Evolutionary conservation across 2,329 filamentous ascomycete species (phyloP).

Genomic region (Pseudogymnoascus sp.): DNA sequence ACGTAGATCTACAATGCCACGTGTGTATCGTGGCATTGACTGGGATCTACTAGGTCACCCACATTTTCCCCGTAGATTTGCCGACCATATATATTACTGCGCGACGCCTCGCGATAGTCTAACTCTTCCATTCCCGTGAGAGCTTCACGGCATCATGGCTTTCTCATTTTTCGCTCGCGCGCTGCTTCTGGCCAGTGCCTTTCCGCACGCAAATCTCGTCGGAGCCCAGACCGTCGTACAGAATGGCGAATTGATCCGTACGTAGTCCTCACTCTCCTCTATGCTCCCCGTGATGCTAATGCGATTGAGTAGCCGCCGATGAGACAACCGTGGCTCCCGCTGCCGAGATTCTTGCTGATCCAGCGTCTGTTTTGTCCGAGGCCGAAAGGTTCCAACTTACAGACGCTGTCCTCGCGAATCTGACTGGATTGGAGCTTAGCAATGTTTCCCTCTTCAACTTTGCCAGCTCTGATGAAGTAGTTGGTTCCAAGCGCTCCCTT

Average conservation of each 20-base stretch:
- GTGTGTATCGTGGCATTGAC: neutral
- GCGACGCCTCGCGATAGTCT: neutral
- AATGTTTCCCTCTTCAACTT: constrained; percentile 16
- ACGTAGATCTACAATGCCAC: neutral
- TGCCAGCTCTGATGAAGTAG: neutral
- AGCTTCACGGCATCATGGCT: constrained; percentile 2
- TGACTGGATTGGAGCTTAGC: constrained; percentile 13
- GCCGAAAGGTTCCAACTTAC: constrained; percentile 19
- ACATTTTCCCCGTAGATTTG: neutral
- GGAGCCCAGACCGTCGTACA: constrained; percentile 1
- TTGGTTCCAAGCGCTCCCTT: neutral
- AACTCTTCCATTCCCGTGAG: neutral
- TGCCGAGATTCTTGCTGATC: neutral
- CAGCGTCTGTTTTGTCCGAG: neutral
- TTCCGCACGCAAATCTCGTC: neutral
- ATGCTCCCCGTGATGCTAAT: neutral
- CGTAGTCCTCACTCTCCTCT: neutral
- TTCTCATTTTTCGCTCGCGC: neutral
- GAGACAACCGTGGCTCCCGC: neutral
- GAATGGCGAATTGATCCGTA: constrained; percentile 4
- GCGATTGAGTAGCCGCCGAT: neutral
- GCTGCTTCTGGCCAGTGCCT: neutral
- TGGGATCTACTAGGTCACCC: neutral
- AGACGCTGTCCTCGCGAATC: constrained; percentile 16
- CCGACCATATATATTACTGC: neutral